These are phyloP conservation scores for Sphagnum magellanicum DNA, from an alignment of 228 moss, liverwort and hornwort genomes.

Conservation along the genomic window DNA sequence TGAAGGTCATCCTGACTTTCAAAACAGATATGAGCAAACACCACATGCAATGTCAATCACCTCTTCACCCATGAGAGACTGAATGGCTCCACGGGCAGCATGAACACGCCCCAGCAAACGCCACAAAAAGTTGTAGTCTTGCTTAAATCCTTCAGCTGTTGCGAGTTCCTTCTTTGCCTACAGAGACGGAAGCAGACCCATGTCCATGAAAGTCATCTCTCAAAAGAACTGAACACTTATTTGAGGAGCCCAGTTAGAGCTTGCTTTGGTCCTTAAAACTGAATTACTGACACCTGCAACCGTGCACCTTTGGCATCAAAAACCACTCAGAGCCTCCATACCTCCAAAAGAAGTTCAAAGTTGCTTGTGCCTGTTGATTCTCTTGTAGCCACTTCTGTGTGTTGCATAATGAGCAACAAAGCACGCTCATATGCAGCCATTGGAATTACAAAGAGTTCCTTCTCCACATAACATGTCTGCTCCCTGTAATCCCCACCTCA, in stretches of 20 bases:
- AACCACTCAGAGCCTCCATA: slow-evolving; percentile 5
- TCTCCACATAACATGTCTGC: slow-evolving; percentile 65
- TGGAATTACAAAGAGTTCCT: slow-evolving; percentile 69
- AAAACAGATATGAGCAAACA: slow-evolving; percentile 2
- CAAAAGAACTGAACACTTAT: not conserved
- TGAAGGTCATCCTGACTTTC: not conserved
- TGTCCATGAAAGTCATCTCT: not conserved
- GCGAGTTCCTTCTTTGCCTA: slow-evolving; percentile 86
- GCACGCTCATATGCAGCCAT: slow-evolving; percentile 98
- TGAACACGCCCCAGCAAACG: slow-evolving; percentile 86
- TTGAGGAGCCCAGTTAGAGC: no score
- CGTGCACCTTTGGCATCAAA: not conserved
- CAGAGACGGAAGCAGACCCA: slow-evolving; percentile 1
- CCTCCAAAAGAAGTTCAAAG: slow-evolving; percentile 61
- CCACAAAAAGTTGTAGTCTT: slow-evolving; percentile 97
- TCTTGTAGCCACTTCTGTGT: slow-evolving; percentile 33
- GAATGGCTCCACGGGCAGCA: slow-evolving; percentile 88
- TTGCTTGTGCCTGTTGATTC: slow-evolving; percentile 34
- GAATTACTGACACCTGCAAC: no score
- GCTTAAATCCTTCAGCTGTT: slow-evolving; percentile 77
- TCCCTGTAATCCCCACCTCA: slow-evolving; percentile 31
- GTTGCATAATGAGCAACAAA: slow-evolving; percentile 64
- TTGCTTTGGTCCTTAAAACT: no score
- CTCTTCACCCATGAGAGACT: slow-evolving; percentile 75
- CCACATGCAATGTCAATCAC: slow-evolving; percentile 16